Conservation (phyloP, 495 filamentous ascomycete species). For the Penicillium lividum region DNA sequence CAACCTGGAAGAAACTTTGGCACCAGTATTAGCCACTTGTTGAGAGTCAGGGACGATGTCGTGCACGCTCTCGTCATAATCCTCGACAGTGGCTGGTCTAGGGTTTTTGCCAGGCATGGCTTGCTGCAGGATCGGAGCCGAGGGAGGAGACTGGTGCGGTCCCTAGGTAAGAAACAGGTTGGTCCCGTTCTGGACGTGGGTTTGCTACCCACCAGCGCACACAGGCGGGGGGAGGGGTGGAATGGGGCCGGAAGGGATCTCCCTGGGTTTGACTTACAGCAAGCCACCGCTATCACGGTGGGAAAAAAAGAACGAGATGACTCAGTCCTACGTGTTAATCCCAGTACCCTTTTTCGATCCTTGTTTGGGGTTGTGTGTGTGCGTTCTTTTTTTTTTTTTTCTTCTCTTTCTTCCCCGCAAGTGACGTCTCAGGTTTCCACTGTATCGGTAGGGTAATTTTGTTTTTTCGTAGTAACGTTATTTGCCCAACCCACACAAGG, state of each 20-base stretch:
- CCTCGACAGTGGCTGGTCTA: slow-evolving; percentile 55
- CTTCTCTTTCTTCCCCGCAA: slow-evolving; percentile 1
- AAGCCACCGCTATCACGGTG: slow-evolving; percentile 16
- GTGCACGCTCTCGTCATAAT: slow-evolving; percentile 56
- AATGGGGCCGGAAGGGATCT: slow-evolving; percentile 8
- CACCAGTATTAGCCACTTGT: slow-evolving; percentile 48
- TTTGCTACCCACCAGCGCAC: slow-evolving; percentile 10
- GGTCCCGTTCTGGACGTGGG: slow-evolving; percentile 20
- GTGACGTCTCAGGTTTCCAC: slow-evolving; percentile 6
- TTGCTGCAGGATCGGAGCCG: slow-evolving; percentile 25
- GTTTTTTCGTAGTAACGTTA: neutral
- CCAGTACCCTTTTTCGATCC: slow-evolving; percentile 1
- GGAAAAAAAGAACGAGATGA: slow-evolving; percentile 2
- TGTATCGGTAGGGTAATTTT: neutral
- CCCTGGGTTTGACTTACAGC: slow-evolving; percentile 19
- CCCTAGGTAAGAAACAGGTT: slow-evolving; percentile 19
- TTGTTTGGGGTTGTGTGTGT: neutral
- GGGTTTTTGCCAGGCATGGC: slow-evolving; percentile 42
- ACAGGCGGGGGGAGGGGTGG: slow-evolving; percentile 2
- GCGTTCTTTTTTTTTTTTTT: slow-evolving; percentile 4
- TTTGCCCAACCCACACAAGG: slow-evolving; percentile 7
- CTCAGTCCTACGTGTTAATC: slow-evolving; percentile 1
- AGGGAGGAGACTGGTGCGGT: slow-evolving; percentile 16
- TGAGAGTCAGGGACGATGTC: slow-evolving; percentile 49
- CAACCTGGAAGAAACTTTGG: slow-evolving; percentile 55